Conservation (phyloP, 2,329 filamentous ascomycete genomes). For the Remersonia thermophila region DNA sequence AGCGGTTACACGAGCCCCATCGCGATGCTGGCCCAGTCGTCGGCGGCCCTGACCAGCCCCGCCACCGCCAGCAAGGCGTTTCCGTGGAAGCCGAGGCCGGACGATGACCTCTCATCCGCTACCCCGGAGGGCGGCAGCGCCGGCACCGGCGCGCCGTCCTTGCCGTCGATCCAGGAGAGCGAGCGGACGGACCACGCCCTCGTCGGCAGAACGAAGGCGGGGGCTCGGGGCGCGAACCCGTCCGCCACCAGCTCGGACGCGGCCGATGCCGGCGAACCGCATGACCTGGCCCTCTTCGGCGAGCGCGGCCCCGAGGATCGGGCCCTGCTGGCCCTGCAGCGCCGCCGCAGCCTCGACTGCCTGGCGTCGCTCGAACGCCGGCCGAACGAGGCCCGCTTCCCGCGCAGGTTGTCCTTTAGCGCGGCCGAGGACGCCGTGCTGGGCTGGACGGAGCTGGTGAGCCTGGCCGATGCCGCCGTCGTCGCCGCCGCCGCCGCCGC, state of each 20-base stretch:
- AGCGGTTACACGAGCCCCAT: conserved; percentile 23
- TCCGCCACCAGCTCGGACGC: conserved; percentile 26
- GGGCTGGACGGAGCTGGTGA: conserved; percentile 46
- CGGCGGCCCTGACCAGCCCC: conserved; percentile 26
- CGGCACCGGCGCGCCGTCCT: background rate
- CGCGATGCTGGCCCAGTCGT: conserved; percentile 25
- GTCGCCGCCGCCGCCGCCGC: conserved; percentile 13
- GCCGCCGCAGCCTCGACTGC: conserved; percentile 46
- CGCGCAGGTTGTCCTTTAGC: conserved; percentile 63
- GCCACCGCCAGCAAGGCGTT: conserved; percentile 38
- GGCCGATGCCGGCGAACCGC: background rate
- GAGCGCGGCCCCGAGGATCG: conserved; percentile 27
- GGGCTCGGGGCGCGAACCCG: conserved; percentile 31
- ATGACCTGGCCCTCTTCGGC: conserved; percentile 29
- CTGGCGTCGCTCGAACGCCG: conserved; percentile 20
- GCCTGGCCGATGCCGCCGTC: conserved; percentile 14
- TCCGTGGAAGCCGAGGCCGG: conserved; percentile 52
- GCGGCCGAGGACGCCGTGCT: conserved; percentile 64
- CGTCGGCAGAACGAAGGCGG: conserved; percentile 29
- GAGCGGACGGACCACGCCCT: conserved; percentile 12
- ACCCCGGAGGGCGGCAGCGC: background rate
- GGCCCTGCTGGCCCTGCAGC: conserved; percentile 39
- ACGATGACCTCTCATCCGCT: conserved; percentile 35
- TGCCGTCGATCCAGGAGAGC: conserved; percentile 4
- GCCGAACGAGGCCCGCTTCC: conserved; percentile 50